Conservation (phyloP, 192 early-diverging fungal species). For the Entomortierella beljakovae region DNA sequence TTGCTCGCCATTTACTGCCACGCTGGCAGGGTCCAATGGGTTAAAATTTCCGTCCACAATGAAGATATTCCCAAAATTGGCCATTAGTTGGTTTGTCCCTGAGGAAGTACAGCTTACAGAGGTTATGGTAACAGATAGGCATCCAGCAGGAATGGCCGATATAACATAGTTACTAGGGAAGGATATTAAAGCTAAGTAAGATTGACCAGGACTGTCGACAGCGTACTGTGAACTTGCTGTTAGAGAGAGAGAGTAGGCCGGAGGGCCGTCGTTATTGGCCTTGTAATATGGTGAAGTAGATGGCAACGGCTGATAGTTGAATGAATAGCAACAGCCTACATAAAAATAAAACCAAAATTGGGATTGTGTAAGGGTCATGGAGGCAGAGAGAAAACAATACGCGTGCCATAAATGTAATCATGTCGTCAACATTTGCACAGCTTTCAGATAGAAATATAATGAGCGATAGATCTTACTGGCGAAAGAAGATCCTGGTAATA, state of each 20-base stretch:
- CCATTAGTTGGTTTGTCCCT: not conserved
- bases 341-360: not conserved
- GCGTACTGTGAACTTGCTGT: constrained; percentile 29
- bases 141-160: constrained; percentile 14
- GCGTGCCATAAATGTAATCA: too few relatives aligned
- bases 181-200: constrained; percentile 1
- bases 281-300: not conserved
- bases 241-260: constrained; percentile 5
- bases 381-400: not conserved
- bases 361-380: not conserved
- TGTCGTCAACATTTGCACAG: not conserved
- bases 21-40: not conserved
- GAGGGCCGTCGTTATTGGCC: not conserved
- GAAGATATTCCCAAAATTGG: constrained; percentile 11
- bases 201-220: not conserved
- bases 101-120: constrained; percentile 16
- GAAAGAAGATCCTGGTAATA: constrained; percentile 1
- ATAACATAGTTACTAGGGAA: constrained; percentile 31
- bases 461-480: constrained; percentile 17
- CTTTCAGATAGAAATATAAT: not conserved
- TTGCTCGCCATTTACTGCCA: constrained; percentile 18
- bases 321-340: constrained; percentile 31
- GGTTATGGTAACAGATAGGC: constrained; percentile 1
- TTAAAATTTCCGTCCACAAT: not conserved
- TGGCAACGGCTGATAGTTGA: constrained; percentile 2